These are phyloP conservation scores for Geoglossum glabrum DNA, from an alignment of 495 filamentous ascomycete species.

Conservation along the genomic window DNA sequence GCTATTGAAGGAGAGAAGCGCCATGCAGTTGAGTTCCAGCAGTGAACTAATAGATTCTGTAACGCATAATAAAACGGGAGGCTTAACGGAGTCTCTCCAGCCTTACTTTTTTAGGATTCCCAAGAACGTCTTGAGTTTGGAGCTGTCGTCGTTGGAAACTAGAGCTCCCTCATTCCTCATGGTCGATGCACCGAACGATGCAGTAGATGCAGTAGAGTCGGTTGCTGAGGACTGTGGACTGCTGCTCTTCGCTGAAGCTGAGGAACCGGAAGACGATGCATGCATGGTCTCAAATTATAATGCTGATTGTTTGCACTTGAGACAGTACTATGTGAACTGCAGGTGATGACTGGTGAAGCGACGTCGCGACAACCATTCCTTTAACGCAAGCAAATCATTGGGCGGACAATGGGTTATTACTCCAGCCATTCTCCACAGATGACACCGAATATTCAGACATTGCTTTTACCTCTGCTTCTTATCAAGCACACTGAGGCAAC, in stretches of 20 bases:
- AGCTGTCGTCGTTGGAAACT: conserved; percentile 5
- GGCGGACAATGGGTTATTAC: background rate
- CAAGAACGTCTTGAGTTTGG: conserved; percentile 8
- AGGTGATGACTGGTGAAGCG: background rate
- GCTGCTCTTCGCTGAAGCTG: background rate
- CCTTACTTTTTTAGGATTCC: conserved; percentile 7
- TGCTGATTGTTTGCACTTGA: background rate
- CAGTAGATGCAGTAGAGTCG: background rate
- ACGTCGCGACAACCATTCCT: background rate
- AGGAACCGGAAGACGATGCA: background rate
- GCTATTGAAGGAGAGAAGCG: background rate
- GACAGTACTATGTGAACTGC: background rate
- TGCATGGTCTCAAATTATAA: background rate
- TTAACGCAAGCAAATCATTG: background rate
- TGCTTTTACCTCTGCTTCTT: background rate
- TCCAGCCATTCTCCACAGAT: background rate
- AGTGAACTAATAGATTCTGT: background rate
- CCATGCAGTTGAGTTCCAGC: background rate
- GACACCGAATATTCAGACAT: background rate
- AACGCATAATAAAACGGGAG: background rate
- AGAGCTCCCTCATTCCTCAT: background rate
- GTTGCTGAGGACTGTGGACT: background rate
- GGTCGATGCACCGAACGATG: background rate
- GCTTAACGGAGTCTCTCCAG: background rate
- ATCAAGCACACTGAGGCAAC: background rate